Evolutionary conservation across 2,329 filamentous ascomycete genomes (phyloP).

Genomic region (Rhinocladiella similis): DNA sequence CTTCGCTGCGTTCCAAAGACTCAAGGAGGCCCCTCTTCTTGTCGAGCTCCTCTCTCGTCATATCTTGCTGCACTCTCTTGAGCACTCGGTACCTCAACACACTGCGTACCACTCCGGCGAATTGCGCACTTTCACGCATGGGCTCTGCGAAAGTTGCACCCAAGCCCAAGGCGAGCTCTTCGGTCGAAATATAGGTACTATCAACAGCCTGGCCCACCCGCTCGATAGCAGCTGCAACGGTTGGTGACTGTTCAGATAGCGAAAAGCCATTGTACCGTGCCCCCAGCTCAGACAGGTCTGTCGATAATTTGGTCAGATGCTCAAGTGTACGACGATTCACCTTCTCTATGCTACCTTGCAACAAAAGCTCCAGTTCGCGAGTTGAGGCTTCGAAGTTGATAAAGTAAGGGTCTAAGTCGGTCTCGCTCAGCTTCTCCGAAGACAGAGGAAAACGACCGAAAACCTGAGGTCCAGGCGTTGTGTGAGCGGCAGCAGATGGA

Average conservation of each 20-base stretch:
- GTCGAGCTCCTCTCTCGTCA: conserved; percentile 88
- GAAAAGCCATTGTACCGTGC: conserved; percentile 98
- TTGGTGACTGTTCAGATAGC: conserved; percentile 84
- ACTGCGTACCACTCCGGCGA: conserved; percentile 86
- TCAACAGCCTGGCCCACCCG: conserved; percentile 92
- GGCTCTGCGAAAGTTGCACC: conserved; percentile 94
- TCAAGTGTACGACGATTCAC: conserved; percentile 87
- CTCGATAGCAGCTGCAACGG: conserved; percentile 89
- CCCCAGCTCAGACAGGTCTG: conserved; percentile 88
- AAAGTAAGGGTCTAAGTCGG: conserved; percentile 94
- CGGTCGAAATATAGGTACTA: conserved; percentile 91
- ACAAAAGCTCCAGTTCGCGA: conserved; percentile 81
- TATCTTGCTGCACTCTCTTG: conserved; percentile 95
- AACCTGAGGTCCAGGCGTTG: conserved; percentile 61
- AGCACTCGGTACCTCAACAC: conserved; percentile 87
- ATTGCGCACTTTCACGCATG: conserved; percentile 96
- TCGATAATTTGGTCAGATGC: conserved; percentile 78
- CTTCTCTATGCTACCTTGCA: conserved; percentile 94
- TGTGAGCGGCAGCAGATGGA: conserved; percentile 57
- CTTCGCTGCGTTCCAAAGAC: conserved; percentile 88
- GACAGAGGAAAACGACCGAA: conserved; percentile 82
- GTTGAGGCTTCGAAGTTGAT: conserved; percentile 89
- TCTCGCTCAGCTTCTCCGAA: conserved; percentile 73
- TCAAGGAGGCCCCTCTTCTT: conserved; percentile 84
- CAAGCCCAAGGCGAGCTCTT: conserved; percentile 83